Percentiles rank a stretch among this genome's conserved stretches.
phyloP scores from a whole-genome alignment of 129 eudicot species.

The Logfia minima region DNA sequence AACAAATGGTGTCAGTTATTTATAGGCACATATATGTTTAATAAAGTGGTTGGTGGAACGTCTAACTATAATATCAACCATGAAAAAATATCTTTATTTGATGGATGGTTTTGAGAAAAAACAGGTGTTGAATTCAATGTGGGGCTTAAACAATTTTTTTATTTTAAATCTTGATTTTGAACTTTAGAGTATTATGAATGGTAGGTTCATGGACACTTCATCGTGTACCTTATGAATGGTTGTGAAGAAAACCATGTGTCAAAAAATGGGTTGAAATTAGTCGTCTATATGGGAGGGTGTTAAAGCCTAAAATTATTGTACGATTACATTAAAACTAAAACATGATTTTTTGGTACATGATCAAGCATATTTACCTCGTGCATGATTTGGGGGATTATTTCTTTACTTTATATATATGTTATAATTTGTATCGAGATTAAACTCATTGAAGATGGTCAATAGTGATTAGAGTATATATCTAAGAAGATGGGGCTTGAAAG shows the following conservation, averaged over 20 bases:
- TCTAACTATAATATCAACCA: slow-evolving; percentile 18
- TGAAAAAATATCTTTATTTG: slow-evolving; percentile 22
- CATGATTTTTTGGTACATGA: neutral
- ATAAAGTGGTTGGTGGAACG: slow-evolving; percentile 1
- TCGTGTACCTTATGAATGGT: neutral
- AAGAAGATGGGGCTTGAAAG: too few species aligned
- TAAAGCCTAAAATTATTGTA: too few species aligned
- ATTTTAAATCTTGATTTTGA: too few species aligned
- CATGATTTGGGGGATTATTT: too few species aligned
- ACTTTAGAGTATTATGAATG: neutral
- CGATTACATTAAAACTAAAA: too few species aligned
- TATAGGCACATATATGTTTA: slow-evolving; percentile 19
- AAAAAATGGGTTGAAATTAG: neutral
- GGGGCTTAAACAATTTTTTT: neutral
- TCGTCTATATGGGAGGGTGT: neutral
- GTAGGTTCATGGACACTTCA: neutral
- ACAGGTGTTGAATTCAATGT: slow-evolving; percentile 31
- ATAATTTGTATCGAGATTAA: too few species aligned
- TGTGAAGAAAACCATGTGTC: neutral
- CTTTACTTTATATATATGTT: too few species aligned
- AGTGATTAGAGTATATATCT: too few species aligned
- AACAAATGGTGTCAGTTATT: slow-evolving; percentile 17
- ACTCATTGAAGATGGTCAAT: too few species aligned
- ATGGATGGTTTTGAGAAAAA: slow-evolving; percentile 25
- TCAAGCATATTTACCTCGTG: too few species aligned